These are phyloP conservation scores for Salisapilia sapeloensis DNA, from an alignment of 352 stramenopile species.

Conservation along the genomic window DNA sequence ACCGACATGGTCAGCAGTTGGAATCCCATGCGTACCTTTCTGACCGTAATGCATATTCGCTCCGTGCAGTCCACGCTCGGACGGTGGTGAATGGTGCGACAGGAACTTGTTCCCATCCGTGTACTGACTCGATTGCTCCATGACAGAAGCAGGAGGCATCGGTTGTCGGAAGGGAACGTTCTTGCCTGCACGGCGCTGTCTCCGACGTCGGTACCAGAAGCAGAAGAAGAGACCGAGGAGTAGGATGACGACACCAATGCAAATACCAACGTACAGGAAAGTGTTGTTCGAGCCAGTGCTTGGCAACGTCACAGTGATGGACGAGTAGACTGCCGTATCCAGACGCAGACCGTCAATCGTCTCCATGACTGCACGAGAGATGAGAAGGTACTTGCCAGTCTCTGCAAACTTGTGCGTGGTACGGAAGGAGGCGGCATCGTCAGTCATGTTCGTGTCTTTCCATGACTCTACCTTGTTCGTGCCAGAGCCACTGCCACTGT, in stretches of 20 bases:
- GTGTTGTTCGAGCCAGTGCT: constrained; percentile 20
- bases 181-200: constrained; percentile 34
- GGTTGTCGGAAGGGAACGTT: constrained; percentile 61
- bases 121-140: constrained; percentile 29
- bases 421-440: constrained; percentile 24
- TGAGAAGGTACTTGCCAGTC: constrained; percentile 43
- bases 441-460: constrained; percentile 47
- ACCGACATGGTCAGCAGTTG: background rate
- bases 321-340: constrained; percentile 73
- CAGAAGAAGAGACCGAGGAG: constrained; percentile 46
- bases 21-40: no score
- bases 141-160: constrained; percentile 5
- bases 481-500: constrained; percentile 29
- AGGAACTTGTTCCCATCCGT: constrained; percentile 51
- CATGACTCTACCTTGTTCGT: constrained; percentile 34
- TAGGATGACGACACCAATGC: constrained; percentile 45
- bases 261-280: constrained; percentile 59
- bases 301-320: constrained; percentile 31
- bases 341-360: constrained; percentile 53
- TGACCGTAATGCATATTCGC: no score
- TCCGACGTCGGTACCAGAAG: constrained; percentile 41
- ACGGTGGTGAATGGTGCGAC: constrained; percentile 38
- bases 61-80: no score
- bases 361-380: constrained; percentile 51
- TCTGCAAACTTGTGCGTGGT: constrained; percentile 33